Base-by-base conservation (phyloP, 805 yeast genomes). In the Yarrowia sp. region DNA sequence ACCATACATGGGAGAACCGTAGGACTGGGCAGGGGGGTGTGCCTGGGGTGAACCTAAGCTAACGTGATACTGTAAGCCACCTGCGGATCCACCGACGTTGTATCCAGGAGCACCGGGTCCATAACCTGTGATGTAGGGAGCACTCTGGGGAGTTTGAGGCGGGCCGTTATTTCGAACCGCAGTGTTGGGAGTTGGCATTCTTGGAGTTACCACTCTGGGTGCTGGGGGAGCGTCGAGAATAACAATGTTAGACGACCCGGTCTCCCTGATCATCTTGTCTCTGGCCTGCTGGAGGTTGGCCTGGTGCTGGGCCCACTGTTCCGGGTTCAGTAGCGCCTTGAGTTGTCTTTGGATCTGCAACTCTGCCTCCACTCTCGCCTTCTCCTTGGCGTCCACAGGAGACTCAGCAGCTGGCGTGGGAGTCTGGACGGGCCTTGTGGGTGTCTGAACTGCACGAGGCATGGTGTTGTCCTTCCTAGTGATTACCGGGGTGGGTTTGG, bases 281-380 rank as follows among this genome's bases (percentile, higher is more conserved):
- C 33, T 47, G 39, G n/a, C 28, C 18, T 10, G 15, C n/a, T 10
- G 22, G 10, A 32, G 38, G 10, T 47, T 47, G 38, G 39, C 39
- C 15, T 47, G 22, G n/a, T 47, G 39, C 11, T 45, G 51, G 17
- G 51, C 51, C 51, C 51, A 45, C 36, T 45, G 51, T n/a, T 31
- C 36, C 36, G n/a, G 6, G 17, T 35, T n/a, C 38, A 45, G 9
- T 13, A 45, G 15, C 3, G 36, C n/a, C 36, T 45, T 45, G 14
- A 45, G 14, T 8, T 45, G 51, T 36, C 5, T 4, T 18, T 45
- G 51, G 51, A 45, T 32, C 22, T 45, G 18, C 15, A 4, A 9
- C 22, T 45, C 51, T 10, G 36, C 14, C 22, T 31, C 51, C 14
- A 45, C 15, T 45, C 51, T 14, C 5, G 51, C 51, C 22, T 8